These are phyloP conservation scores for Fusarium sp. DNA, from an alignment of 2,329 filamentous ascomycete genomes.

Conservation along the genomic window DNA sequence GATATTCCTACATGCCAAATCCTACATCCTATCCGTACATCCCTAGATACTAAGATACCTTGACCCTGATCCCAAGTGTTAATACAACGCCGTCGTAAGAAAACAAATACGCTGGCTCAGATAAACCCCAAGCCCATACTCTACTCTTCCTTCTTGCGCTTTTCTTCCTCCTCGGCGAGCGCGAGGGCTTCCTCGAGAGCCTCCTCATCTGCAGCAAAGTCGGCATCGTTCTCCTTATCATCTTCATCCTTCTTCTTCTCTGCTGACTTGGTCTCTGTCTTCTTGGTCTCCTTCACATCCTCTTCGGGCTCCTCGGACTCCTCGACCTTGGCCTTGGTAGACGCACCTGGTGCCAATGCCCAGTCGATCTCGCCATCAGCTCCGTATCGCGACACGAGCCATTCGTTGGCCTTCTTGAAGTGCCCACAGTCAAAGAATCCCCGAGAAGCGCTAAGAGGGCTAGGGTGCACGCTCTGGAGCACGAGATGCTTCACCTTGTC, in stretches of 20 bases:
- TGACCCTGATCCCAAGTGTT: constrained; percentile 6
- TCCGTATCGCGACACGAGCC: constrained; percentile 84
- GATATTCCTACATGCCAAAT: constrained; percentile 11
- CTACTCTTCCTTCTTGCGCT: constrained; percentile 25
- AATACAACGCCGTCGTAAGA: constrained; percentile 29
- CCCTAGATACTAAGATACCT: constrained; percentile 7
- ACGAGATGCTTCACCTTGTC: constrained; percentile 82
- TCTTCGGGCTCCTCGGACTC: constrained; percentile 24
- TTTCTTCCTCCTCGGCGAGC: constrained; percentile 44
- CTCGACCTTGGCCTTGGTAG: constrained; percentile 45
- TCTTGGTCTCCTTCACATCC: constrained; percentile 36
- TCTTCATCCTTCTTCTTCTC: constrained; percentile 25
- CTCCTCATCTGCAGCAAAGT: constrained; percentile 49
- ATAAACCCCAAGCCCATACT: neutral
- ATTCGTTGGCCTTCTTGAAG: constrained; percentile 85
- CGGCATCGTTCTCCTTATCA: constrained; percentile 45
- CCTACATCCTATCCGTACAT: neutral
- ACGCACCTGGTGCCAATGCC: constrained; percentile 64
- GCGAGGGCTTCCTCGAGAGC: constrained; percentile 50
- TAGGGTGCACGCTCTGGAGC: constrained; percentile 88
- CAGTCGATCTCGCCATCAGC: constrained; percentile 86
- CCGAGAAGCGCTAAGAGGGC: constrained; percentile 83
- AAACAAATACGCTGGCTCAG: constrained; percentile 18
- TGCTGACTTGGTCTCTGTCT: constrained; percentile 21
- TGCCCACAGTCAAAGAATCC: constrained; percentile 89